A percentile compares a stretch with the other conserved stretches of the same genome.
Conservation (phyloP, 768 basidiomycete species). For the Lentinula aciculospora region DNA sequence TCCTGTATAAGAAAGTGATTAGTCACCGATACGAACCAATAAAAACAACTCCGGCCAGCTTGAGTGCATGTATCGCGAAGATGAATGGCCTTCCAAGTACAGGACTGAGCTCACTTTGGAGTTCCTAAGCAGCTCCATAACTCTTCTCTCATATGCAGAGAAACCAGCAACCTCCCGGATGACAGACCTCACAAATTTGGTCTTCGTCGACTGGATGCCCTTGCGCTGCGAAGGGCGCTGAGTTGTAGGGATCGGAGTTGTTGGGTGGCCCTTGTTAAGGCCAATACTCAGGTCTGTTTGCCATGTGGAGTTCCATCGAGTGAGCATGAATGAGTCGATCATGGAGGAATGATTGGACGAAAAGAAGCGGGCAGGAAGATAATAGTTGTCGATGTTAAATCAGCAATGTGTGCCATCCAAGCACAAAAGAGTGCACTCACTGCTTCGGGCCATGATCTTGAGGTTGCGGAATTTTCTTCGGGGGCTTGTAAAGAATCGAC, state of each 20-base stretch:
- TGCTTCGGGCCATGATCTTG: slow-evolving; percentile 75
- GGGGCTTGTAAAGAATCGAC: slow-evolving; percentile 1
- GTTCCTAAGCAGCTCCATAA: slow-evolving; percentile 97
- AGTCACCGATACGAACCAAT: not conserved
- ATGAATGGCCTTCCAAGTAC: not conserved
- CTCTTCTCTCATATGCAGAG: slow-evolving; percentile 95
- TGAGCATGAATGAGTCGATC: slow-evolving; percentile 11
- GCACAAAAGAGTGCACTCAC: slow-evolving; percentile 37
- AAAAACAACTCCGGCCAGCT: not conserved
- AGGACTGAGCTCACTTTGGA: slow-evolving; percentile 64
- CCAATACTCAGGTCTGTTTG: slow-evolving; percentile 76
- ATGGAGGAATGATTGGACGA: not conserved
- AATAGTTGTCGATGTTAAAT: not conserved
- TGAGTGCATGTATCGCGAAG: not conserved
- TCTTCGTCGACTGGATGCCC: slow-evolving; percentile 85
- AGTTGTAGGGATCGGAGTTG: slow-evolving; percentile 73
- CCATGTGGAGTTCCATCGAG: not conserved
- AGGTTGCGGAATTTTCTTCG: slow-evolving; percentile 19
- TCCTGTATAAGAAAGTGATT: slow-evolving; percentile 47
- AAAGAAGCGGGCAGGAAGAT: not conserved
- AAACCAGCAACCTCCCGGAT: slow-evolving; percentile 97
- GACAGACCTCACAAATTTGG: slow-evolving; percentile 88
- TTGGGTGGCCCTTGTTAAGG: slow-evolving; percentile 83
- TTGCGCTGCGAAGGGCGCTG: slow-evolving; percentile 86
- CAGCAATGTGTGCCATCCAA: not conserved